These are phyloP conservation scores for Sporothrix inflata DNA, from an alignment of 2,329 filamentous ascomycete species.

Conservation along the genomic window DNA sequence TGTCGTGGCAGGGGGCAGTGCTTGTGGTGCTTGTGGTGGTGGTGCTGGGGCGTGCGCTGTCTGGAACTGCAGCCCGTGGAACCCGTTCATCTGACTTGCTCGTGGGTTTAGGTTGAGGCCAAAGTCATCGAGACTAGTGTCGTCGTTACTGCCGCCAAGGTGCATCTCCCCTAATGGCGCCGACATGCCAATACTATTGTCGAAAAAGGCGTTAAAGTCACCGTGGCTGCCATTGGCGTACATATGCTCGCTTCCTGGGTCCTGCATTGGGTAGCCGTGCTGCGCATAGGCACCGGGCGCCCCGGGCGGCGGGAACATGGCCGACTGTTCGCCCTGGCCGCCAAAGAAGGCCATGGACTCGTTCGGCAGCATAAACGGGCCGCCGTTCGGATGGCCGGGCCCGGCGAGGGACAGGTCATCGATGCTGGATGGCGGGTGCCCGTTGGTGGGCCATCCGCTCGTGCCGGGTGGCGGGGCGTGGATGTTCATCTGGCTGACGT, in stretches of 20 bases:
- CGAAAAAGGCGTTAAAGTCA: constrained; percentile 13
- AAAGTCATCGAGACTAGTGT: neutral
- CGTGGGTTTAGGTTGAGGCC: constrained; percentile 4
- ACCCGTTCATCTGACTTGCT: constrained; percentile 11
- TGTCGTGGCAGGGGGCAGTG: neutral
- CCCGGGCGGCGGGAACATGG: constrained; percentile 17
- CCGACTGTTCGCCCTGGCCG: neutral
- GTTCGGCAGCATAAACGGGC: constrained; percentile 24
- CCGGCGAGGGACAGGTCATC: neutral
- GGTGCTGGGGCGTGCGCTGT: neutral
- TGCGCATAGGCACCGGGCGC: neutral
- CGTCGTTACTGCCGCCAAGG: neutral
- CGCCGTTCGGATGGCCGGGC: neutral
- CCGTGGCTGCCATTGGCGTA: constrained; percentile 4
- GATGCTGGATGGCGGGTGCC: neutral
- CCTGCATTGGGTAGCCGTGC: constrained; percentile 16
- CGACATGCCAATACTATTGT: constrained; percentile 14
- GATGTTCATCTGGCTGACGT: constrained; percentile 38
- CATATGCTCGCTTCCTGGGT: constrained; percentile 3
- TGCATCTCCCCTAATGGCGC: constrained; percentile 9
- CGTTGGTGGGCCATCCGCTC: constrained; percentile 20
- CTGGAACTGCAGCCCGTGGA: constrained; percentile 7
- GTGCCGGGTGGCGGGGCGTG: constrained; percentile 10
- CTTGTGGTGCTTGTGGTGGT: neutral
- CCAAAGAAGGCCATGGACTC: neutral